These are phyloP conservation scores for Dendrostoma leiphaemia DNA, from an alignment of 2,329 filamentous ascomycete genomes.

Conservation along the genomic window DNA sequence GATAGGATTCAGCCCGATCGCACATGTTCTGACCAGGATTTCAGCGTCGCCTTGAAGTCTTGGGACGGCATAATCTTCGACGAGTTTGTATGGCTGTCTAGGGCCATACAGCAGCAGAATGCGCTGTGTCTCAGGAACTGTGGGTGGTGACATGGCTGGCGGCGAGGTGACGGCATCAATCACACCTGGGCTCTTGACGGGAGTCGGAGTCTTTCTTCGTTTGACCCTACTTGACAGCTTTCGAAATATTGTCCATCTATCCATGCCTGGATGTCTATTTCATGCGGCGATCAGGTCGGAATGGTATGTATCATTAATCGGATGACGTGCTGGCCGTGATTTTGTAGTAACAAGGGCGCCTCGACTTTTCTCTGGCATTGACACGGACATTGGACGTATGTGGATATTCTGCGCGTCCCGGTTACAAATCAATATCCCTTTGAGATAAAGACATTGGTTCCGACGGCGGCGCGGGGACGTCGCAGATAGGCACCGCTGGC, in stretches of 20 bases:
- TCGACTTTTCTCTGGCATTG: not conserved
- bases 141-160: slow-evolving; percentile 1
- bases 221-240: slow-evolving; percentile 9
- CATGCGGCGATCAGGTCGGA: not conserved
- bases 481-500: slow-evolving; percentile 8
- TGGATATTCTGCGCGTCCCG: not conserved
- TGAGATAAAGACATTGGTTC: slow-evolving; percentile 15
- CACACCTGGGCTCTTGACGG: not conserved
- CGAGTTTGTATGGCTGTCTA: slow-evolving; percentile 28
- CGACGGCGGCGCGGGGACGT: slow-evolving; percentile 5
- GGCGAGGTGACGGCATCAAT: not conserved
- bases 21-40: slow-evolving; percentile 60
- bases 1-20: slow-evolving; percentile 73
- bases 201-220: not conserved
- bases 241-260: slow-evolving; percentile 11
- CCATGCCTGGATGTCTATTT: not conserved
- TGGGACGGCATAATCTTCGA: slow-evolving; percentile 28
- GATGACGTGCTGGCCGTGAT: not conserved
- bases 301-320: not conserved
- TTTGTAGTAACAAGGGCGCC: not conserved
- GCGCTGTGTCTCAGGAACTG: slow-evolving; percentile 26
- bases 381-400: not conserved
- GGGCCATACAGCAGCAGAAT: slow-evolving; percentile 30
- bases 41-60: slow-evolving; percentile 36
- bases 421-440: slow-evolving; percentile 5